Evolutionary conservation across 2,329 filamentous ascomycete species (phyloP).

Genomic region (Alternaria infectoria): DNA sequence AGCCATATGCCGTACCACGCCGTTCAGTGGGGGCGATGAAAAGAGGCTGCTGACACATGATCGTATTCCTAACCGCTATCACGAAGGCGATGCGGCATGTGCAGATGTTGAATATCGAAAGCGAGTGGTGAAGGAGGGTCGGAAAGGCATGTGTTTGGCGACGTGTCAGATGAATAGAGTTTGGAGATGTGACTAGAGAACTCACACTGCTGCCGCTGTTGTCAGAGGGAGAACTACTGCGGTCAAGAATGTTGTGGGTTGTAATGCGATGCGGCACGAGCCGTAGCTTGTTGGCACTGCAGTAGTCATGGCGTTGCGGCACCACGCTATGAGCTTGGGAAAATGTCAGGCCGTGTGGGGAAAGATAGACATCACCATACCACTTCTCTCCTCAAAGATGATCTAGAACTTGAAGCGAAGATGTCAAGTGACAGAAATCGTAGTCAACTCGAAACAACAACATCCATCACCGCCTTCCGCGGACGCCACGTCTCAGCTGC

Average conservation of each 20-base stretch:
- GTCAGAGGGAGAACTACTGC: neutral
- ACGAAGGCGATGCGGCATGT: neutral
- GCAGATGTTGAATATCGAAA: conserved; percentile 7
- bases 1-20: neutral
- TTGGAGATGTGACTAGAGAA: conserved; percentile 12
- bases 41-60: neutral
- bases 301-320: neutral
- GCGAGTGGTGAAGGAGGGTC: conserved; percentile 7
- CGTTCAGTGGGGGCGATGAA: neutral
- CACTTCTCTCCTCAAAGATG: neutral
- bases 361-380: neutral
- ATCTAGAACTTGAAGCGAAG: neutral
- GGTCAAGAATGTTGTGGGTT: neutral
- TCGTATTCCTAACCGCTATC: neutral
- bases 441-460: neutral
- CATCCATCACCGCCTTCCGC: neutral
- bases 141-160: conserved; percentile 5
- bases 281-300: conserved; percentile 7
- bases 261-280: conserved; percentile 15
- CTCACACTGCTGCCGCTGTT: neutral
- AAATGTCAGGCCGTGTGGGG: neutral
- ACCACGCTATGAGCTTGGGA: neutral
- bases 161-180: conserved; percentile 12
- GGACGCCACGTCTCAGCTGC: neutral
- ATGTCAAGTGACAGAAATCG: neutral